These are phyloP conservation scores for Xylariaceae sp. DNA, from an alignment of 2,329 filamentous ascomycete species.

Conservation along the genomic window DNA sequence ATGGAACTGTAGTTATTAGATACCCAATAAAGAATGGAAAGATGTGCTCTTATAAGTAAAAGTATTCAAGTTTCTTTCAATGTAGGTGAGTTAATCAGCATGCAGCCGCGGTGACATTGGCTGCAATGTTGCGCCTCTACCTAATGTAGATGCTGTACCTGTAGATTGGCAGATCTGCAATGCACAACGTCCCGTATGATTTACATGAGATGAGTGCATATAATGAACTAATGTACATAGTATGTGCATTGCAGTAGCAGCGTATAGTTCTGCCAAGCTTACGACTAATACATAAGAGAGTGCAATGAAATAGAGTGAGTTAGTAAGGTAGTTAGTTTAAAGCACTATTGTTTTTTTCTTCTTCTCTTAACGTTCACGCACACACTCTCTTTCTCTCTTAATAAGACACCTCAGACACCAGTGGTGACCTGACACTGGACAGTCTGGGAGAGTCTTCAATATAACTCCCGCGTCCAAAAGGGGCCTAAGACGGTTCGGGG, in stretches of 20 bases:
- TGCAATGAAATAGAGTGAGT: background rate
- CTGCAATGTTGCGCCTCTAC: background rate
- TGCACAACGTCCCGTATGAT: conserved; percentile 2
- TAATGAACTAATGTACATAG: too few species aligned
- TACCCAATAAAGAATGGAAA: too few species aligned
- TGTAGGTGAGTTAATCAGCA: background rate
- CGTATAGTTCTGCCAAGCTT: background rate
- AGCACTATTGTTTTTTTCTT: too few species aligned
- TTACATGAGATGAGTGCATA: background rate
- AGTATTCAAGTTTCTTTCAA: too few species aligned
- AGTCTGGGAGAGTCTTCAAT: too few species aligned
- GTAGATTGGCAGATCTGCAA: conserved; percentile 1
- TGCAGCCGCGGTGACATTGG: background rate
- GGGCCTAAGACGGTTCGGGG: background rate
- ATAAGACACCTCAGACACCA: too few species aligned
- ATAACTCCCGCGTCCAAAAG: background rate
- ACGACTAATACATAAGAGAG: background rate
- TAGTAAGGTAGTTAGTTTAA: too few species aligned
- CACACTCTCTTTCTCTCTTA: too few species aligned
- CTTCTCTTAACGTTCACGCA: too few species aligned
- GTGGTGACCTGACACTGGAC: too few species aligned
- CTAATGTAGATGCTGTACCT: background rate
- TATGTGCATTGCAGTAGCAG: background rate
- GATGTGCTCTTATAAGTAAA: too few species aligned
- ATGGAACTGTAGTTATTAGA: too few species aligned